phyloP scores from a whole-genome alignment of 768 basidiomycete species.

The Exidia glandulosa region DNA sequence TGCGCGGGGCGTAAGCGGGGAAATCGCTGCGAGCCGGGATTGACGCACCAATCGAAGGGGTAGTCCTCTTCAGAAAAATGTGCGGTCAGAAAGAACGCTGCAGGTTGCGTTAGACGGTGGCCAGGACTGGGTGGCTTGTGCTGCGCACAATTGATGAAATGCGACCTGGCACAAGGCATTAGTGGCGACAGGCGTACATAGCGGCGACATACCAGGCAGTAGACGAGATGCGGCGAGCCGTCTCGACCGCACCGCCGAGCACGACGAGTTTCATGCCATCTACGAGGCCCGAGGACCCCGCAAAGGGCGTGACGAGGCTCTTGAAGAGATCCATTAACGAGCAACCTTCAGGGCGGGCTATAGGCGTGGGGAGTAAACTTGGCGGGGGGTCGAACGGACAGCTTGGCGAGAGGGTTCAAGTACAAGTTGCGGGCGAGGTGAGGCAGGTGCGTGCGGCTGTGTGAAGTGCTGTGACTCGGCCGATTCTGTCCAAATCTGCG shows the following conservation, averaged over 20 bases:
- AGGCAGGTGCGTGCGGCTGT: too few species aligned
- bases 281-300: slow-evolving; percentile 69
- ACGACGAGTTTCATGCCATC: slow-evolving; percentile 88
- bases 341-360: too few species aligned
- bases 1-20: too few species aligned
- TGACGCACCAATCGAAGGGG: slow-evolving; percentile 86
- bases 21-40: too few species aligned
- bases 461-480: too few species aligned
- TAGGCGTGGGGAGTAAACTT: too few species aligned
- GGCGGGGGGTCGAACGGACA: too few species aligned
- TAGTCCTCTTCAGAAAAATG: slow-evolving; percentile 87
- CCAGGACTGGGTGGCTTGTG: slow-evolving; percentile 4
- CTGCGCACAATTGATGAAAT: slow-evolving; percentile 74
- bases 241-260: slow-evolving; percentile 79
- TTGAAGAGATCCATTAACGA: slow-evolving; percentile 82
- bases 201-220: slow-evolving; percentile 66
- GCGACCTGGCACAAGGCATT: too few species aligned
- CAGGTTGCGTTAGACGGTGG: neutral
- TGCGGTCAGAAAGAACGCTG: slow-evolving; percentile 80
- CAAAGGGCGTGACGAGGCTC: slow-evolving; percentile 71
- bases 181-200: too few species aligned
- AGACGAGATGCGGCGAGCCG: slow-evolving; percentile 69
- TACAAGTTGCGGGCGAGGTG: too few species aligned
- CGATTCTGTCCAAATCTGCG: too few species aligned
- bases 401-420: too few species aligned